Evolutionary conservation across 345 rosid genomes (phyloP), one percentile per base, ranked within the genome.

Genomic region (Euphorbia lathyris): DNA sequence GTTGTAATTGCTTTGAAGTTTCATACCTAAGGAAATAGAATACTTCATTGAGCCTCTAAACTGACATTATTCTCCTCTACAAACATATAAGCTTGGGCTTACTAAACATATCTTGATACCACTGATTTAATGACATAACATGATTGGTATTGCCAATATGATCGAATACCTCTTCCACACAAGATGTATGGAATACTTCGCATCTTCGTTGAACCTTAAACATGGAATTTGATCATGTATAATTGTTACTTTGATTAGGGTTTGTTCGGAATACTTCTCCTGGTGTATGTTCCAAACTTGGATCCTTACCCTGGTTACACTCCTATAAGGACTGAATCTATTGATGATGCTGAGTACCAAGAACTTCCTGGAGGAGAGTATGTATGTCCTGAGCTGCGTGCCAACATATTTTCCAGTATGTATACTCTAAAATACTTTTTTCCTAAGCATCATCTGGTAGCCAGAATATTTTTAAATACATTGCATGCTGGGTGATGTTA

Each of bases 281-380:
- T 92, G 72, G 86, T 86, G 66, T 77, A 88, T 80, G 65, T 90
- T 73, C 99, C 99, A 68, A 73, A 83, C 76, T 76, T 90, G 98
- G 98, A 90, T 72, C 94, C 96, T 72, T 83, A 87, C 68, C 88
- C 97, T 82, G 97, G 98, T 76, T 95, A 95, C 79, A 83, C 91
- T 58, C 89, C 90, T 50, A 29, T 85, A 78, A 65, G 67, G 23
- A 68, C 76, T 76, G 94, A 90, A 72, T 77, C 77, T 52, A 67
- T 75, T 20, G 97, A 85, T 26, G 88, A 88, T 71, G 76, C 77
- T 75, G 99, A 83, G 75, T 95, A 95, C 82, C 92, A 88, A 78
- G 98, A 87, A 78, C 96, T 95, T 70, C 88, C 98, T 67, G 93
- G 86, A 63, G 97, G 89, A 82, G 96, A 95, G 80, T 79, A 85